phyloP scores from a whole-genome alignment of 768 basidiomycete species.

The Pholiota molesta region DNA sequence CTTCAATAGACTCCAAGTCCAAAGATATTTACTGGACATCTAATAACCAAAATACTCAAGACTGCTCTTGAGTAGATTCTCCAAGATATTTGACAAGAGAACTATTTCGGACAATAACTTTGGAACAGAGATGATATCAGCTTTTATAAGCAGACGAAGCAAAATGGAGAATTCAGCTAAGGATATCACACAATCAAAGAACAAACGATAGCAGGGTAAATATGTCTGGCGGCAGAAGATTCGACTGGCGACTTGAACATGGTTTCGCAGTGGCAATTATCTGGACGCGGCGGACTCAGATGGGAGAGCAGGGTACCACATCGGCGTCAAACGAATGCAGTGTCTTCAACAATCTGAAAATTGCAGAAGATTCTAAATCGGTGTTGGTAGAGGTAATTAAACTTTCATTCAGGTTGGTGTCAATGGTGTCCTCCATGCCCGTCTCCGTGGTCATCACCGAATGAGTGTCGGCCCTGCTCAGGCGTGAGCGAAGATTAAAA shows the following conservation, averaged over 20 bases:
- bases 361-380: background rate
- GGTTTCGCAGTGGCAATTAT: background rate
- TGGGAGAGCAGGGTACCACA: background rate
- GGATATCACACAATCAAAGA: too few species aligned
- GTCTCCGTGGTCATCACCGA: constrained; percentile 34
- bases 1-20: too few species aligned
- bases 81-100: too few species aligned
- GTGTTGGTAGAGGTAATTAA: background rate
- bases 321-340: background rate
- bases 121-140: too few species aligned
- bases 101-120: too few species aligned
- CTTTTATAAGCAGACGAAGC: too few species aligned
- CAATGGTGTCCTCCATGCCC: constrained; percentile 42
- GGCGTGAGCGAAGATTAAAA: background rate
- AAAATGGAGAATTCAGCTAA: too few species aligned
- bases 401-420: constrained; percentile 18
- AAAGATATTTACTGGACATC: too few species aligned
- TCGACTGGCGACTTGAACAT: background rate
- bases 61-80: too few species aligned
- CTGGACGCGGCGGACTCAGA: background rate
- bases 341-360: background rate
- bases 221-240: background rate
- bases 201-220: too few species aligned
- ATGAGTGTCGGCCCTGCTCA: constrained; percentile 55
- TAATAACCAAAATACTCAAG: too few species aligned